Percentiles rank a stretch among this genome's conserved stretches.
phyloP scores from a whole-genome alignment of 2,329 filamentous ascomycete genomes.

The Talaromyces atroroseus region DNA sequence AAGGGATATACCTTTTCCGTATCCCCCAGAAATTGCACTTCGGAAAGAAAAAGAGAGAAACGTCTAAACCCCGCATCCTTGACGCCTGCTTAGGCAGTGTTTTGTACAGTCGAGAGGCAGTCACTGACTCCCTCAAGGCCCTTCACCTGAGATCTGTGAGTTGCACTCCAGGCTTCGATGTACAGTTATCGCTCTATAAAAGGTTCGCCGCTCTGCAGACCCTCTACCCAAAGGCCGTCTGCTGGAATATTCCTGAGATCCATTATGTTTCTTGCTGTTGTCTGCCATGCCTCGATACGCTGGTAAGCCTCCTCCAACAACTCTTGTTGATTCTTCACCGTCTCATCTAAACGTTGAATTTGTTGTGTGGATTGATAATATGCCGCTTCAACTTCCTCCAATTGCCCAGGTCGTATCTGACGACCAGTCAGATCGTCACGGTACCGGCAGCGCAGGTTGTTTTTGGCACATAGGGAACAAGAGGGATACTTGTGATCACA shows the following conservation, averaged over 20 bases:
- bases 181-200: not conserved
- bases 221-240: not conserved
- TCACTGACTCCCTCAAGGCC: not conserved
- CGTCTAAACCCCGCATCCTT: not conserved
- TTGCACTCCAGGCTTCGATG: not conserved
- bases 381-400: constrained; percentile 5
- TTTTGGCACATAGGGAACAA: not conserved
- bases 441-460: constrained; percentile 1
- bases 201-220: not conserved
- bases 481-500: constrained; percentile 8
- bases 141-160: not conserved
- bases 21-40: not conserved
- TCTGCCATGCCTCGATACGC: not conserved
- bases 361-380: not conserved
- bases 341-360: not conserved
- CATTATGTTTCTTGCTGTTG: not conserved
- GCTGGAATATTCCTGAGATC: not conserved
- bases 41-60: not conserved
- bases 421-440: constrained; percentile 5
- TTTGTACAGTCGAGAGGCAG: not conserved
- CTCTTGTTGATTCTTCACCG: not conserved
- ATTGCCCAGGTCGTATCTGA: constrained; percentile 7
- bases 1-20: not conserved
- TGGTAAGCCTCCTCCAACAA: not conserved
- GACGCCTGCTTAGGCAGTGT: not conserved